A percentile compares a stretch with the other conserved stretches of the same genome.
These are phyloP conservation scores for Fusarium incarnatum DNA, from an alignment of 2,329 filamentous ascomycete genomes.

Conservation along the genomic window DNA sequence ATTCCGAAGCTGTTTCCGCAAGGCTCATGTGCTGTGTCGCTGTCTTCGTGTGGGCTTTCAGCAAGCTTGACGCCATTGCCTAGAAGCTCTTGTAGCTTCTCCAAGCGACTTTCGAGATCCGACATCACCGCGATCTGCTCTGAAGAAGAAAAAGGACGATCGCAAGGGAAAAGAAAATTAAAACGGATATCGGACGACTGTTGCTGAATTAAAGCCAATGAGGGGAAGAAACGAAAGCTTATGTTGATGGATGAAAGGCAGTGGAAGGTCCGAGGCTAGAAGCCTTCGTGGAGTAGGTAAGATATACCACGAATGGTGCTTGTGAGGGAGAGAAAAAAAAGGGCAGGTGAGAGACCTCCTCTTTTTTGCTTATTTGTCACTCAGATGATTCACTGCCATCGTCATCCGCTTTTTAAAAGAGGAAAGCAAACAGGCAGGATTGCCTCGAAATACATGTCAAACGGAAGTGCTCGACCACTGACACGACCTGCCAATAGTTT, in stretches of 20 bases:
- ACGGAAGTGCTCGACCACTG: conserved; percentile 3
- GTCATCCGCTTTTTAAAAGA: not conserved
- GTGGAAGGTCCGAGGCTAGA: not conserved
- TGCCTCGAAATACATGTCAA: conserved; percentile 1
- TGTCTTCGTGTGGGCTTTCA: conserved; percentile 13
- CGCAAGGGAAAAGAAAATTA: not conserved
- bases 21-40: not conserved
- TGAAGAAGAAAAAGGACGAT: not conserved
- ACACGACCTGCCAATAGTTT: conserved; percentile 2
- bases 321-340: conserved; percentile 4
- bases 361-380: conserved; percentile 5
- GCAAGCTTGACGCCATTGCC: conserved; percentile 37
- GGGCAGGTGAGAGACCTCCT: conserved; percentile 5
- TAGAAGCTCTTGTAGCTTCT: conserved; percentile 38
- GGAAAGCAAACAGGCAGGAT: not conserved
- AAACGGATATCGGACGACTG: not conserved
- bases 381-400: conserved; percentile 18
- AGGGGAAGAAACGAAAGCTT: not conserved
- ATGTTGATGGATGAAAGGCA: not conserved
- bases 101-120: conserved; percentile 33
- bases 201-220: not conserved
- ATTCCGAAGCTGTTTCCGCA: conserved; percentile 1
- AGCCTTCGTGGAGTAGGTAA: not conserved
- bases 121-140: conserved; percentile 29
- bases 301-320: not conserved